Conservation (phyloP, 2,329 filamentous ascomycete species). For the Diaporthe citri region DNA sequence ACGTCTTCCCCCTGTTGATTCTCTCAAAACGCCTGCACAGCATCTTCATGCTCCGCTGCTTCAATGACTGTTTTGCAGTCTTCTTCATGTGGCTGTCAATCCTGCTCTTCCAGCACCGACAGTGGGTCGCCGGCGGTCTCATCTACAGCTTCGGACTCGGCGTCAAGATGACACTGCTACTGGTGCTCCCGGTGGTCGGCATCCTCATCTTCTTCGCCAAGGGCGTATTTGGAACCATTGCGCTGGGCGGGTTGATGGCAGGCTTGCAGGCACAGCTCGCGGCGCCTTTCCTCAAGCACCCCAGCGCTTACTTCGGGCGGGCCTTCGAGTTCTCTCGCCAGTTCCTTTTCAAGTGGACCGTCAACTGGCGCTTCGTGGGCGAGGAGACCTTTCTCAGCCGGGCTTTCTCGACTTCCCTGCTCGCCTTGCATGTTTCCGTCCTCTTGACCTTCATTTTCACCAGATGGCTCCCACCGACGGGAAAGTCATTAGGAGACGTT, state of each 20-base stretch:
- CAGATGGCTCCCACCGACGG: conserved; percentile 80
- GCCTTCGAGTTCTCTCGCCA: conserved; percentile 93
- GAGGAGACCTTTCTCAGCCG: conserved; percentile 82
- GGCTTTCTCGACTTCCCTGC: conserved; percentile 75
- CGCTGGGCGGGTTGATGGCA: conserved; percentile 32
- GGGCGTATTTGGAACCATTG: conserved; percentile 81
- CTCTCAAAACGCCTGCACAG: conserved; percentile 94
- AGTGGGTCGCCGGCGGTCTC: conserved; percentile 80
- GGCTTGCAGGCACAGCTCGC: conserved; percentile 72
- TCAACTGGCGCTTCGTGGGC: conserved; percentile 97
- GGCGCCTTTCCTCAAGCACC: conserved; percentile 78
- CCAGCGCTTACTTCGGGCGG: conserved; percentile 79
- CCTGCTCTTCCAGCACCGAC: conserved; percentile 78
- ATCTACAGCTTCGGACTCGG: conserved; percentile 84
- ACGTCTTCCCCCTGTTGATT: conserved; percentile 86
- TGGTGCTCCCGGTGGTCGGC: conserved; percentile 85
- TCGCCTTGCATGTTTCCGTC: conserved; percentile 74
- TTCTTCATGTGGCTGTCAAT: conserved; percentile 88
- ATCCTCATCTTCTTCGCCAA: conserved; percentile 80
- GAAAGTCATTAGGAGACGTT: conserved; percentile 69
- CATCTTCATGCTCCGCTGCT: conserved; percentile 90
- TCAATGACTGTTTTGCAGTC: conserved; percentile 94
- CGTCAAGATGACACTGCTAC: conserved; percentile 94
- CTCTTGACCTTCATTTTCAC: conserved; percentile 74
- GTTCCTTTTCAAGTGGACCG: conserved; percentile 98